Evolutionary conservation across 2,329 filamentous ascomycete genomes (phyloP), one percentile per base, ranked within the genome.

Genomic region (Gremmenia infestans): DNA sequence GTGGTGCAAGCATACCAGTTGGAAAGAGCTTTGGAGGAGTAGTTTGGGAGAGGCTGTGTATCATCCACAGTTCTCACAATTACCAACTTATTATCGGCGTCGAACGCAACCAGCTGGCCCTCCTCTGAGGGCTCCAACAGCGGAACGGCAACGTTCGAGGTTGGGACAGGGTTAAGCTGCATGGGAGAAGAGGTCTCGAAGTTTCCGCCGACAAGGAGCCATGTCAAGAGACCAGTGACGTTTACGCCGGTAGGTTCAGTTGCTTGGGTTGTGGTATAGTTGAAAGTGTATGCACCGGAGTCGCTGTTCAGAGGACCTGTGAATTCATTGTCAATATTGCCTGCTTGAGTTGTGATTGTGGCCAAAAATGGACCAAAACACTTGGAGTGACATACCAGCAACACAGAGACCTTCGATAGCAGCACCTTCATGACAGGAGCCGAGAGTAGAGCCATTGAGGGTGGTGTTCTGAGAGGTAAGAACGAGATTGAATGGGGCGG

Each of bases 1-100:
- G 74, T 78, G 42, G 68, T 60, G 62, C 77, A 79, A 4, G 72
- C 66, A 58, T 73, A 75, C 77, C 77, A 80, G 66, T 62, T 71
- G 67, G 55, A 71, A 61, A 57, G 60, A 53, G 25, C 59, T 59
- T 6, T 52, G 45, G 65, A 17, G 1, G 50, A 37, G 37, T 62
- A 60, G 4, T 48, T 55, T 1, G 70, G 62, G 15, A 74, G 74
- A 12, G 58, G 62, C 1, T 70, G 66, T 7, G 65, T 71, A 58
- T 76, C 75, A 56, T 77, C 71, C 8, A 72, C 48, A 54, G 71
- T 75, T 1, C 67, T 66, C 49, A 70, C 70, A 28, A 78, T 69
- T 45, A 70, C 71, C 64, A 79, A 58, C 46, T 63, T 61, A 12
- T 72, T 59, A 6, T 72, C 51, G 5, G 63, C 59, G 53, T 78